Base-by-base conservation (phyloP, 495 filamentous ascomycete species). In the Hypoxylon lenormandii region DNA sequence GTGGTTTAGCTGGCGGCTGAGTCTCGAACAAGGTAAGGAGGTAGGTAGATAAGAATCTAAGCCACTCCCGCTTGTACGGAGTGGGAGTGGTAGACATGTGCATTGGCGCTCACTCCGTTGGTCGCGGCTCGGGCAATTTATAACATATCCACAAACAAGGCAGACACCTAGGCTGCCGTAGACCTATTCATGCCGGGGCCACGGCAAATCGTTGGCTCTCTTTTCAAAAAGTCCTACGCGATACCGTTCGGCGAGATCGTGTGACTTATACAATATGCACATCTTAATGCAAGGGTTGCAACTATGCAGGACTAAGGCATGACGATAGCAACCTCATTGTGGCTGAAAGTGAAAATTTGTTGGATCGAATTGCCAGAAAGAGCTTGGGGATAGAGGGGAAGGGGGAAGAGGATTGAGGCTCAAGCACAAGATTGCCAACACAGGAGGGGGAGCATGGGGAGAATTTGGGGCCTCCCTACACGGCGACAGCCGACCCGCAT, bases 231-330 rank as follows among this genome's bases (percentile, higher is more conserved):
- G 42, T 45, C 42, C 16, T 45, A 19, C 42, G 16, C 36, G 28
- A 13, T 13, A 10, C 5, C 36, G 15, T 21, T 36, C n/a, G 10
- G 58, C n/a, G n/a, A 2, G 42, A 19, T 60, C 49, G 48, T 47
- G 51, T 64, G 51, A 56, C 60, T 64, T 55, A 28, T 33, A 40
- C 33, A 28, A 30, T 42, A 56, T 64, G 60, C 51, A 49, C 50
- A 53, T 53, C 15, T 38, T 40, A 22, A 36, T 40, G 50, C 50
- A 37, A 21, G 33, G 6, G 4, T 38, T 51, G 7, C 48, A 26
- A 28, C 22, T 46, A 12, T 19, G 43, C 16, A 47, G 15, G 16
- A 47, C 43, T 22, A 47, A 21, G 18, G n/a, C 4, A 18, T 36
- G 48, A 3, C 11, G 45, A 33, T 15, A 36, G 28, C 48, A 36